These are phyloP conservation scores for Withania somnifera DNA, from an alignment of 305 asterid species.

Conservation along the genomic window DNA sequence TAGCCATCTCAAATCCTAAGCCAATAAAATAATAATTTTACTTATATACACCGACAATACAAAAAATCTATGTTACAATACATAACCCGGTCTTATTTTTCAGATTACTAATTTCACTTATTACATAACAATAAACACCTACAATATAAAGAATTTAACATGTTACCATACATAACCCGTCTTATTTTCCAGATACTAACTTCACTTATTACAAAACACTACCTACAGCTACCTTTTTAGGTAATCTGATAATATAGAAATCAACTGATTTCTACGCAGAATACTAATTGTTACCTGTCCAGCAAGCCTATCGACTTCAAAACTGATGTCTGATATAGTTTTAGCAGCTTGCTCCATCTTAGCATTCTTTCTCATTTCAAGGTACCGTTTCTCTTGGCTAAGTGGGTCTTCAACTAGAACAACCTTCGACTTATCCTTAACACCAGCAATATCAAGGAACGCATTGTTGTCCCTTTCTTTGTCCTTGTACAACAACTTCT, in stretches of 20 bases:
- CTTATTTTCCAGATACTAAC: not conserved
- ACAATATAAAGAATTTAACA: not conserved
- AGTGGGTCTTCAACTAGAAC: conserved; percentile 71
- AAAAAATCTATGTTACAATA: not conserved
- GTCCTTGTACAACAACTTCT: conserved; percentile 75
- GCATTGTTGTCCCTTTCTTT: conserved; percentile 73
- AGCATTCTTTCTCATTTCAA: conserved; percentile 61
- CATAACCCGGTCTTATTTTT: not conserved
- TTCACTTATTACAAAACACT: not conserved
- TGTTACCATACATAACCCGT: not conserved
- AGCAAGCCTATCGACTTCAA: conserved; percentile 65
- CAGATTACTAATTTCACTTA: not conserved
- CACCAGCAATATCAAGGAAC: conserved; percentile 62
- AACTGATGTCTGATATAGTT: conserved; percentile 55
- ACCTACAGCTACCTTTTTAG: too few species aligned
- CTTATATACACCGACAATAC: not conserved
- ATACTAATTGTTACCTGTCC: conserved; percentile 36
- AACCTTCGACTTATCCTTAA: conserved; percentile 77
- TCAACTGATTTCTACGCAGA: too few species aligned
- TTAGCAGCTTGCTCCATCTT: conserved; percentile 60
- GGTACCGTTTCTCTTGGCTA: conserved; percentile 62
- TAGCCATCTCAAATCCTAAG: not conserved
- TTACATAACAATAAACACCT: not conserved
- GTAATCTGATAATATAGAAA: too few species aligned
- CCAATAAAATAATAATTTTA: not conserved